These are phyloP conservation scores for Daldinia concentrica DNA, from an alignment of 495 filamentous ascomycete species.

Conservation along the genomic window DNA sequence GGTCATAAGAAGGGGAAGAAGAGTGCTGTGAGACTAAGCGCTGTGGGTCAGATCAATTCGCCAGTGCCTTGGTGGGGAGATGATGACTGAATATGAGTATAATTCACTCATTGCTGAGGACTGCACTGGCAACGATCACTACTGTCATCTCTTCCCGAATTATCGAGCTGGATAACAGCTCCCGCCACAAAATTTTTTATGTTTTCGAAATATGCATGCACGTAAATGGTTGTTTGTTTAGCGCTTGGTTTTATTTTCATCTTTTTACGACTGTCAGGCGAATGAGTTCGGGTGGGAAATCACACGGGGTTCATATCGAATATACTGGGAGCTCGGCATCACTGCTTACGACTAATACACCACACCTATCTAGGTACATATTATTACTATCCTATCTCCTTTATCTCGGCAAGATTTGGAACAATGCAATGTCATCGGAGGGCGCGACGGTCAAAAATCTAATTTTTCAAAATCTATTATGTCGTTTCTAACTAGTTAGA, in stretches of 20 bases:
- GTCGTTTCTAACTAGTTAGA: neutral
- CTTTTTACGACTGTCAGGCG: constrained; percentile 16
- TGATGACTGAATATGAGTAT: constrained; percentile 42
- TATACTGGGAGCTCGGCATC: constrained; percentile 29
- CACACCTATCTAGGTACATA: neutral
- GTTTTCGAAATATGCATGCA: constrained; percentile 19
- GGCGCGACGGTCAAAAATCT: neutral
- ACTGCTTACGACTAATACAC: constrained; percentile 40
- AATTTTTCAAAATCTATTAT: neutral
- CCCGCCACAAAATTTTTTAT: constrained; percentile 6
- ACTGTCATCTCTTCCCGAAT: neutral
- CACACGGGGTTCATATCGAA: constrained; percentile 11
- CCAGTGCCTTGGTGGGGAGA: constrained; percentile 57
- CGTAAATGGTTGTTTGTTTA: constrained; percentile 18
- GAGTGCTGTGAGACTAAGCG: constrained; percentile 57
- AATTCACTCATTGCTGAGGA: neutral
- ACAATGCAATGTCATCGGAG: constrained; percentile 14
- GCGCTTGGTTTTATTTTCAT: constrained; percentile 18
- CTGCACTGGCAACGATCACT: neutral
- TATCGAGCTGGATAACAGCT: constrained; percentile 5
- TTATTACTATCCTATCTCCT: neutral
- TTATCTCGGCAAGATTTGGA: neutral
- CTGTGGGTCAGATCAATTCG: constrained; percentile 51
- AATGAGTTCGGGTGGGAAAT: constrained; percentile 28
- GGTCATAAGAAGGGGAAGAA: constrained; percentile 51